Evolutionary conservation across 1,139 yeast genomes (phyloP).

Genomic region (Protomyces inouyei): DNA sequence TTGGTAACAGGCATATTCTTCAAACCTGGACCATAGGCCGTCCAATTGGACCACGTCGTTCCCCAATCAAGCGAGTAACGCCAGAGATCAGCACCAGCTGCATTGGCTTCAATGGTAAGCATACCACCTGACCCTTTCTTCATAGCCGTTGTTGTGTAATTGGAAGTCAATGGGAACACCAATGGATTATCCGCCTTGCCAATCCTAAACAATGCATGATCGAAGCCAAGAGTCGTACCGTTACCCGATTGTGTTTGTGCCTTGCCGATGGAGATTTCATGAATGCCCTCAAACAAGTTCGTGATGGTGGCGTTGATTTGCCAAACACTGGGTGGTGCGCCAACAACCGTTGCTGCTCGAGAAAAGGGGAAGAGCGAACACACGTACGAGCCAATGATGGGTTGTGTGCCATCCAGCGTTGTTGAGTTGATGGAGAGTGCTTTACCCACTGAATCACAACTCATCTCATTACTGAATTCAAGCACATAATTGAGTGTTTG

Average conservation of each 20-base stretch:
- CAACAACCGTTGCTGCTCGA: constrained; percentile 5
- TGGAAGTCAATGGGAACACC: constrained; percentile 24
- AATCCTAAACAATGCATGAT: constrained; percentile 22
- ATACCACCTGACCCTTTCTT: constrained; percentile 4
- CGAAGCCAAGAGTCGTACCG: constrained; percentile 8
- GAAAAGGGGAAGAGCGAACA: neutral
- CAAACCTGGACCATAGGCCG: constrained; percentile 15
- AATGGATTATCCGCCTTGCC: constrained; percentile 28
- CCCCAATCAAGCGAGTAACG: constrained; percentile 28
- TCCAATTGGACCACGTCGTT: constrained; percentile 25
- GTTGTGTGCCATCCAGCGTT: constrained; percentile 17
- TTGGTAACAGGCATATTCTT: neutral
- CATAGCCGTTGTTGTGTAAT: constrained; percentile 17
- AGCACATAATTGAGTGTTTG: constrained; percentile 6
- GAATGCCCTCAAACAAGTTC: constrained; percentile 25
- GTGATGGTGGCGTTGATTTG: constrained; percentile 22
- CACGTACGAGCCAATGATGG: constrained; percentile 9
- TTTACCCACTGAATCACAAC: constrained; percentile 23
- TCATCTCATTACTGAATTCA: constrained; percentile 26
- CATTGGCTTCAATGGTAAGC: constrained; percentile 23
- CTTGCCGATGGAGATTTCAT: constrained; percentile 18
- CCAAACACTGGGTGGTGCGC: constrained; percentile 20
- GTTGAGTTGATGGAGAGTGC: constrained; percentile 23
- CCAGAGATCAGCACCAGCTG: constrained; percentile 28
- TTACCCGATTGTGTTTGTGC: constrained; percentile 9